Evolutionary conservation across 2,329 filamentous ascomycete genomes (phyloP).

Genomic region (Fusarium sp.): DNA sequence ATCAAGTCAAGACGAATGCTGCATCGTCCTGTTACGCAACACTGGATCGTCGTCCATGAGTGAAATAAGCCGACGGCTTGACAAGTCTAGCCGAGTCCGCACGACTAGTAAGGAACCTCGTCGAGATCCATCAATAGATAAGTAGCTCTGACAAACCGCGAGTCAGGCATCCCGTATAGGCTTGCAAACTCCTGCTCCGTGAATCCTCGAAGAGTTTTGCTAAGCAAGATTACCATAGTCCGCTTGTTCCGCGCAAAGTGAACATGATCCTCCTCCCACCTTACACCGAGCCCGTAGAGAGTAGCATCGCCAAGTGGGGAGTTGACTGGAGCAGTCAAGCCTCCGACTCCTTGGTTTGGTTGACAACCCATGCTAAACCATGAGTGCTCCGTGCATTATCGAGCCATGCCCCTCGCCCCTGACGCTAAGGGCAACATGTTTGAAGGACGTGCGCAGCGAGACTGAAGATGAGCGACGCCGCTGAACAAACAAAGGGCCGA

Average conservation of each 20-base stretch:
- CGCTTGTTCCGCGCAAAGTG: slow-evolving; percentile 3
- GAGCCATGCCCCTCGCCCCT: slow-evolving; percentile 42
- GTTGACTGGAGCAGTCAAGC: slow-evolving; percentile 10
- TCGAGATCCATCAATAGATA: neutral
- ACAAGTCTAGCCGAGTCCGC: neutral
- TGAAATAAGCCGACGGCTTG: slow-evolving; percentile 5
- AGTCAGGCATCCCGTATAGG: neutral
- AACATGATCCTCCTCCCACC: slow-evolving; percentile 18
- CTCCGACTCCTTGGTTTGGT: slow-evolving; percentile 22
- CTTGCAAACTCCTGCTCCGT: neutral
- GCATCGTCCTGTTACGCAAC: slow-evolving; percentile 9
- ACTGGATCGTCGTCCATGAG: slow-evolving; percentile 1
- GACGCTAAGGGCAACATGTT: slow-evolving; percentile 33
- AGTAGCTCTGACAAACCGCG: neutral
- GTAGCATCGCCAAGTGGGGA: slow-evolving; percentile 30
- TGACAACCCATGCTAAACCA: slow-evolving; percentile 20
- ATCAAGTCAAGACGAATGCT: neutral
- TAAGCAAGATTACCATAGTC: neutral
- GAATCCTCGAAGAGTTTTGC: neutral
- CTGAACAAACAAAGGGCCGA: slow-evolving; percentile 33
- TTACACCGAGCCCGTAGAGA: slow-evolving; percentile 5
- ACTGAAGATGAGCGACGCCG: slow-evolving; percentile 13
- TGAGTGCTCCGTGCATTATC: slow-evolving; percentile 28
- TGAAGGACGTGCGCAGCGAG: slow-evolving; percentile 25
- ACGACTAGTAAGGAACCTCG: neutral